These are phyloP conservation scores for Artomyces pyxidatus DNA, from an alignment of 768 basidiomycete species.

Conservation along the genomic window DNA sequence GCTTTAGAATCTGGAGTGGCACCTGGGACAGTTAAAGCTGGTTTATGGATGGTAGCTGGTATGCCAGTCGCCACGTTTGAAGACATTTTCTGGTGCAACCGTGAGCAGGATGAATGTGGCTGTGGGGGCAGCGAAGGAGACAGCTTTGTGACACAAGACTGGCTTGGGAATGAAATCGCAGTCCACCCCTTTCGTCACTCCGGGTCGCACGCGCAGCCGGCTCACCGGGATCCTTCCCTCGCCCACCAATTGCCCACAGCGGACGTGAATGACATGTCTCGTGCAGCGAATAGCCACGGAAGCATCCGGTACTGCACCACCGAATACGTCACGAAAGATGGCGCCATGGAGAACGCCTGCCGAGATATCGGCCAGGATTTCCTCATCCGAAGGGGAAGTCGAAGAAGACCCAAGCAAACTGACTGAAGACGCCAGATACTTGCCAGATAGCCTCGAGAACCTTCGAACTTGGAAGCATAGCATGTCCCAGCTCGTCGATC, in stretches of 20 bases:
- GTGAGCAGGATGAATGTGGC: not conserved
- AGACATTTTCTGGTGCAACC: not conserved
- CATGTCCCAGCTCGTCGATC: too few relatives aligned
- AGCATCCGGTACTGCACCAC: too few relatives aligned
- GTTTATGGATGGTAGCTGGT: slow-evolving; percentile 24
- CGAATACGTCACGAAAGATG: too few relatives aligned
- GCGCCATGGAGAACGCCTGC: too few relatives aligned
- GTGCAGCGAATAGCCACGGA: too few relatives aligned
- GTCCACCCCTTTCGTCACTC: not conserved
- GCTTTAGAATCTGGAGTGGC: slow-evolving; percentile 34
- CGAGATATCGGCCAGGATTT: too few relatives aligned
- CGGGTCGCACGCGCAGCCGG: not conserved
- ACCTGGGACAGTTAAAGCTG: slow-evolving; percentile 40
- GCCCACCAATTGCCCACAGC: not conserved
- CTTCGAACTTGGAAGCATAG: too few relatives aligned
- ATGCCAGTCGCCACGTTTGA: not conserved
- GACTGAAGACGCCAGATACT: too few relatives aligned
- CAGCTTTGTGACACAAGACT: not conserved
- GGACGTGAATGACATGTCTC: not conserved
- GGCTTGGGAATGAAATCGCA: not conserved
- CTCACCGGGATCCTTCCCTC: not conserved
- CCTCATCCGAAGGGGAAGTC: too few relatives aligned
- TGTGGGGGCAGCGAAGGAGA: not conserved
- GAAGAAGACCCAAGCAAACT: too few relatives aligned
- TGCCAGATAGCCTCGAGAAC: too few relatives aligned